Evolutionary conservation across 805 yeast genomes (phyloP).

Genomic region (Pichia cabralensis): DNA sequence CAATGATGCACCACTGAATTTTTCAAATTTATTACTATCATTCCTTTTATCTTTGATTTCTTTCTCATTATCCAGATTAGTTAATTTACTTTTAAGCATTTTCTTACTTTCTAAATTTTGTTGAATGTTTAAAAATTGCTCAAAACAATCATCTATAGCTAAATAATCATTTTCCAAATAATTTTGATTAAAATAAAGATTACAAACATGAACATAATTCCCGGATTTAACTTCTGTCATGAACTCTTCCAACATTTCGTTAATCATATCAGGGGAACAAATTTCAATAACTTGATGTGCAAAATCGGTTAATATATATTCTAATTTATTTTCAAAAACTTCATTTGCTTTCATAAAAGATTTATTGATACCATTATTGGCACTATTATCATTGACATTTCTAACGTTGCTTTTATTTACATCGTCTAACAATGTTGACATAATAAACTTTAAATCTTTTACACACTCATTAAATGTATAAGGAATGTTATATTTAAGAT

Average conservation of each 20-base stretch:
- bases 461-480: conserved; percentile 3
- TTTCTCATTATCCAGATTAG: background rate
- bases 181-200: background rate
- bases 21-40: background rate
- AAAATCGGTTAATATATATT: background rate
- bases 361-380: background rate
- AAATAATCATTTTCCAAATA: background rate
- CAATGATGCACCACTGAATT: too few species aligned
- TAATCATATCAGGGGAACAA: conserved; percentile 2
- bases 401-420: background rate
- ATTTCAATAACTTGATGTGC: conserved; percentile 1
- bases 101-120: background rate
- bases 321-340: background rate
- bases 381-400: background rate
- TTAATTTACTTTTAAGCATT: background rate
- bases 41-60: background rate
- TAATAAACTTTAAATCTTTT: background rate
- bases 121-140: background rate
- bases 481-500: background rate
- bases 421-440: background rate
- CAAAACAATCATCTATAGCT: background rate
- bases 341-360: too few species aligned
- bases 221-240: background rate
- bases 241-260: background rate
- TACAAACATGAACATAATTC: conserved; percentile 1